Conservation (phyloP, 371 early-diverging fungal species). For the Basidiobolus meristosporus region DNA sequence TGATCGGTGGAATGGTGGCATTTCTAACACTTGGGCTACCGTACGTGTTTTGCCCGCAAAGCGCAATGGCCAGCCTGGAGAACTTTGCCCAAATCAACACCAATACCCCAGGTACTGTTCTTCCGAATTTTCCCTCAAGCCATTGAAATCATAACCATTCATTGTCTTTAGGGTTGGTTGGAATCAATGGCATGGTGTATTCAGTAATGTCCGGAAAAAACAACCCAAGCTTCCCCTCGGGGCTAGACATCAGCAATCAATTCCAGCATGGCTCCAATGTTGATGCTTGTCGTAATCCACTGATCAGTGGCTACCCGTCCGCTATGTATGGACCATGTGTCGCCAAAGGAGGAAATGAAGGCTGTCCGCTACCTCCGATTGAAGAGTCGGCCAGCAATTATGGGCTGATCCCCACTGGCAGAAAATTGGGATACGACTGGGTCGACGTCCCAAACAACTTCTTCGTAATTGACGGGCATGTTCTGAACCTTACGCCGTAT, state of each 20-base stretch:
- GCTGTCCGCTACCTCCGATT: neutral
- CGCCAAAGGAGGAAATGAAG: neutral
- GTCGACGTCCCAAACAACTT: constrained; percentile 21
- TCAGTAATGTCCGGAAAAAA: constrained; percentile 13
- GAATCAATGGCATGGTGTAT: neutral
- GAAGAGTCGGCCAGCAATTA: neutral
- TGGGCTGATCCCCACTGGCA: constrained; percentile 1
- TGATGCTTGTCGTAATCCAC: constrained; percentile 8
- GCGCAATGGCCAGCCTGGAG: constrained; percentile 3
- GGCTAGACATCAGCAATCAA: constrained; percentile 36
- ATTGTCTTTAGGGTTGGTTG: neutral
- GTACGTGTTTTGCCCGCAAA: constrained; percentile 24
- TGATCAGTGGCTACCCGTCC: constrained; percentile 1
- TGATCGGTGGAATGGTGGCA: constrained; percentile 33
- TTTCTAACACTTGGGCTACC: constrained; percentile 39
- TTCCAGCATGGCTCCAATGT: constrained; percentile 16
- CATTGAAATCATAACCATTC: too few species aligned
- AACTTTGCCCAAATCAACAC: constrained; percentile 5
- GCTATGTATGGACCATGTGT: constrained; percentile 13
- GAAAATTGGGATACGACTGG: constrained; percentile 56
- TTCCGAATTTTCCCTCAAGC: too few species aligned
- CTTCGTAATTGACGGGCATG: constrained; percentile 59
- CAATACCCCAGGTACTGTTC: neutral
- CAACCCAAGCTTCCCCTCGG: constrained; percentile 11
- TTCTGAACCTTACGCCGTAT: constrained; percentile 50